Base-by-base conservation (phyloP, 106 monocot genomes). In the Platanthera zijinensis region DNA sequence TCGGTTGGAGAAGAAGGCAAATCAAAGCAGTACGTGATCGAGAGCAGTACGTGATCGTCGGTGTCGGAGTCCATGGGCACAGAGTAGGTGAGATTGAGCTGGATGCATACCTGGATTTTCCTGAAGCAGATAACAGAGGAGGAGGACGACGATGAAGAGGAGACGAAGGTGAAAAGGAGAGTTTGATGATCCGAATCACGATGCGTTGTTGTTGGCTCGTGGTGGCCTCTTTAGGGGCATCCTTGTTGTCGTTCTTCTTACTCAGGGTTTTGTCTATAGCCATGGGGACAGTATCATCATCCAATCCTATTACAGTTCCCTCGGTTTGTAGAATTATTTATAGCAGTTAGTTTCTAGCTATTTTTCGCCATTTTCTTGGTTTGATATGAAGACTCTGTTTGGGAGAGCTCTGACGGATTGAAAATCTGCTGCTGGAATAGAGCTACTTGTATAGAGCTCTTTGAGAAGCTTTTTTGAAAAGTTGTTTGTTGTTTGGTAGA, bases 281-380 rank as follows among this genome's bases (percentile, higher is more conserved):
- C 19, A 57, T 93, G 28, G 93, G 87, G 73, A 74, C 67, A 5
- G 81, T 89, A 54, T 86, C 89, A 14, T 69, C 76, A 11, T 85
- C 84, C 6, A 53, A 73, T 8, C 75, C 89, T 18, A 85, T 94
- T n/a, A 86, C 83, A 28, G 77, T 99, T 12, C 82, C 87, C 3
- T 70, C 94, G 39, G 39, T 80, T 9, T 99, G 97, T 78, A 82
- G 84, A 57, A 88, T 99, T 76, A n/a, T 99, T 28, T 94, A 94
- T 30, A 99, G 88, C 78, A 84, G 97, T 99, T 75, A 91, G 89
- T 83, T 61, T 10, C 63, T 57, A 14, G 5, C 66, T 8, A 49
- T 74, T 17, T 56, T 57, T n/a, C 18, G 13, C 56, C 52, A 19
- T 59, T 30, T 74, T 57, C 57, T 57, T 52, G 61, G 15, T 69